Evolutionary conservation across 805 yeast genomes (phyloP).

Genomic region (Kockiozyma suomiensis): DNA sequence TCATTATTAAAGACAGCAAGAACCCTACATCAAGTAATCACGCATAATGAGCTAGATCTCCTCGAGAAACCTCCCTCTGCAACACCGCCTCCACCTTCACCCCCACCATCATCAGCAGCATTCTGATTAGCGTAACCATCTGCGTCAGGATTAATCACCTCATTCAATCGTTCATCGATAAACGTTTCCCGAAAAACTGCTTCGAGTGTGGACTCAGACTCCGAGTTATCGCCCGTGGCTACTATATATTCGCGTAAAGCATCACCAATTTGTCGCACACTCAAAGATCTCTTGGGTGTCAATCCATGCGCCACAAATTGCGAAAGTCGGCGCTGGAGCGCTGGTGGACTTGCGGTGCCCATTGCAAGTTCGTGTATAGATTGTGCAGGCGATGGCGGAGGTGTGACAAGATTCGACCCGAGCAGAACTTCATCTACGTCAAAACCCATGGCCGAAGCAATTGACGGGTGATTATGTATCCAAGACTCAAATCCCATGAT

Average conservation of each 20-base stretch:
- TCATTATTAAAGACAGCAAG: too few relatives aligned
- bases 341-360: too few relatives aligned
- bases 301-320: not conserved
- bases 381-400: too few relatives aligned
- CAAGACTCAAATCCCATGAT: not conserved
- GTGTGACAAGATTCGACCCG: too few relatives aligned
- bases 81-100: not conserved
- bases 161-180: not conserved
- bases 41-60: not conserved
- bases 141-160: not conserved
- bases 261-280: not conserved
- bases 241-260: too few relatives aligned
- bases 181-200: not conserved
- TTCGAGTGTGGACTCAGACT: not conserved
- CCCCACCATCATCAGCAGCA: not conserved
- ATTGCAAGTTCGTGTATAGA: too few relatives aligned
- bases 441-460: not conserved
- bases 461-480: not conserved
- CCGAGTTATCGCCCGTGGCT: too few relatives aligned
- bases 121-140: not conserved
- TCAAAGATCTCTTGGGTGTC: not conserved
- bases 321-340: not conserved
- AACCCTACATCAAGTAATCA: not conserved
- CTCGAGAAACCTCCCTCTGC: not conserved
- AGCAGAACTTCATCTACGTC: not conserved